Evolutionary conservation across 2,329 filamentous ascomycete species (phyloP), one percentile per base, ranked within the genome.

Genomic region (Neocatenulostroma microsporum): DNA sequence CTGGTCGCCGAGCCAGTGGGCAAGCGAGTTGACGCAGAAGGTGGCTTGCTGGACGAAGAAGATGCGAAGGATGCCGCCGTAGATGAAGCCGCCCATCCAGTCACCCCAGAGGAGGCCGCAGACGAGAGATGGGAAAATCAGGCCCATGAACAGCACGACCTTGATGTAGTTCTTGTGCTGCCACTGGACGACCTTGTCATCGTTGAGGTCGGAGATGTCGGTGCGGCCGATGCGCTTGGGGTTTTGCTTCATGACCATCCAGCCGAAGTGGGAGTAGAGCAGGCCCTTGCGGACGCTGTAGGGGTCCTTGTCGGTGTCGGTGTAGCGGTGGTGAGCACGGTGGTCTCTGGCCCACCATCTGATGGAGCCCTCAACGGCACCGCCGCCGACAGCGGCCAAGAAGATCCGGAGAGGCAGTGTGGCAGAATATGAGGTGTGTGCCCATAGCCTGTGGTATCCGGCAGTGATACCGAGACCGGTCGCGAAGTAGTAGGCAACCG

Each of bases 221-320:
- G 84, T 88, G 45, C 85, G 83, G 55, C 86, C 86, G 54, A 86
- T 84, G 45, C 82, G 75, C 74, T 89, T 89, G 48, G 84, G 84
- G 69, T 93, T 89, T 69, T 93, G 85, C 73, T 89, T 89, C 74
- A 93, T 79, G 56, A 93, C 66, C 84, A 93, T 91, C 85, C 85
- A 93, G 54, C 85, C 85, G 39, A 93, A 69, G 67, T 86, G 82
- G 36, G 76, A 86, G 74, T 88, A 89, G 50, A 86, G 66, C 33
- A 91, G 73, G 50, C 85, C 85, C 72, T 93, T 93, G 67, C 84
- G 80, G 52, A 93, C 85, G 17, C 83, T 88, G 71, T 93, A 93
- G 33, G 85, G 86, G 51, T 93, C 85, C 71, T 91, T 91, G 24
- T 88, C 83, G 56, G 85, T 93, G 60, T 93, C 86, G 68, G 86